phyloP scores from a whole-genome alignment of 164 flowering plant species.

The Cinnamomum micranthum region DNA sequence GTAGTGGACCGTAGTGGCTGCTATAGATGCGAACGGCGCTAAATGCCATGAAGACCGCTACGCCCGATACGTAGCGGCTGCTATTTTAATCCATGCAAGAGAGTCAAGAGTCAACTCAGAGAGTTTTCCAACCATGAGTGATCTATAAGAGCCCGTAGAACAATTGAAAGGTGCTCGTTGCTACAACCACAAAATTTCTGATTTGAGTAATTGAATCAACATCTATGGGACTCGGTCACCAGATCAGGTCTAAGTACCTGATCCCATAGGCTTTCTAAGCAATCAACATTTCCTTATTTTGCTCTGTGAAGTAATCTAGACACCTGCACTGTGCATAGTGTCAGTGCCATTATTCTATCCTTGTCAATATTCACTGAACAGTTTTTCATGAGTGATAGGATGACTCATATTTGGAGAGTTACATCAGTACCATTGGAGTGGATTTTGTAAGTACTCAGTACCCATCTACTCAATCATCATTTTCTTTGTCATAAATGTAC shows the following conservation, averaged over 20 bases:
- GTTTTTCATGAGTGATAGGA: constrained; percentile 43
- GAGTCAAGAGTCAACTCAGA: no score
- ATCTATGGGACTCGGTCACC: background rate
- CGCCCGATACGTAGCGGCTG: no score
- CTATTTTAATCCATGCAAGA: no score
- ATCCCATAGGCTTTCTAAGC: background rate
- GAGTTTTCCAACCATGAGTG: no score
- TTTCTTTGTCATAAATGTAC: background rate
- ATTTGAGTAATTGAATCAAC: background rate
- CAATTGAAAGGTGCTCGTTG: background rate
- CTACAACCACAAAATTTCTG: background rate
- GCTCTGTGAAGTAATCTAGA: background rate
- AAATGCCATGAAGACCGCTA: no score
- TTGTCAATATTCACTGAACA: background rate
- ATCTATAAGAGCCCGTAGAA: no score
- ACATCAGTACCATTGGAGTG: constrained; percentile 93
- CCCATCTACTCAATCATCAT: background rate
- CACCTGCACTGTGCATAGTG: background rate
- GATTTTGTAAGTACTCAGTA: constrained; percentile 70
- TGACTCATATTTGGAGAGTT: constrained; percentile 91
- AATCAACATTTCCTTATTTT: background rate
- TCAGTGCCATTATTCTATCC: background rate
- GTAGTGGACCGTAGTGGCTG: no score
- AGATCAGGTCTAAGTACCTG: no score
- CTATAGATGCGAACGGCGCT: no score